Percentiles rank a stretch among this genome's conserved stretches.
Conservation (phyloP, 108 stramenopile genomes). For the Pseudonitzschia delicatissima region DNA sequence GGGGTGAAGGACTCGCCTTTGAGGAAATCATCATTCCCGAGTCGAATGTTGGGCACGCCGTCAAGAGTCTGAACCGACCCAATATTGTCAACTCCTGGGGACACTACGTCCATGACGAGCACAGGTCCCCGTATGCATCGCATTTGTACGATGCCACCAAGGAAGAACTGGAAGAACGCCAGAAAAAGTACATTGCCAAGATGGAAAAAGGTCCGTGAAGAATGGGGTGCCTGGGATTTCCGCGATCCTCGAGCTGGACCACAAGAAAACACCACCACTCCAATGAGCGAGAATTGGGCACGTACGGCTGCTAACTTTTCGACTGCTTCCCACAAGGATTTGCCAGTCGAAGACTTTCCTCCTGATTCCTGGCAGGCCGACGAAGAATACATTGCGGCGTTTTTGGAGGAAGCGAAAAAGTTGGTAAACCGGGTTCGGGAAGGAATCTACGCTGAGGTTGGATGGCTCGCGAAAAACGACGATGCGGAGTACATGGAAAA, state of each 20-base stretch:
- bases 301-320: conserved; percentile 52
- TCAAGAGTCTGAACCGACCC: conserved; percentile 10
- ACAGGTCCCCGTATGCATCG: conserved; percentile 26
- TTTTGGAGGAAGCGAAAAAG: conserved; percentile 58
- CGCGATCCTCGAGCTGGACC: not conserved
- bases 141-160: conserved; percentile 26
- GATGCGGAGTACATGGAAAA: conserved; percentile 20
- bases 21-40: conserved; percentile 21
- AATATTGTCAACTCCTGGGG: conserved; percentile 29
- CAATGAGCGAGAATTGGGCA: conserved; percentile 39
- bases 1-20: conserved; percentile 14
- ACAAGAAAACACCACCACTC: not conserved
- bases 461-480: conserved; percentile 37
- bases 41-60: conserved; percentile 19
- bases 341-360: conserved; percentile 62
- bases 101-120: conserved; percentile 38
- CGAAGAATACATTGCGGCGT: conserved; percentile 74
- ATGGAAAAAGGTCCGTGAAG: conserved; percentile 29
- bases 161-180: conserved; percentile 28
- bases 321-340: conserved; percentile 48
- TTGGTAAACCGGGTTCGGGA: conserved; percentile 63
- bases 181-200: conserved; percentile 13
- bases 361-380: conserved; percentile 77
- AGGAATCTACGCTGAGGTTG: conserved; percentile 70
- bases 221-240: conserved; percentile 28